Evolutionary conservation across 176 grass and related monocot genomes (phyloP), one percentile per base, ranked within the genome.

Genomic region (Ananas comosus): DNA sequence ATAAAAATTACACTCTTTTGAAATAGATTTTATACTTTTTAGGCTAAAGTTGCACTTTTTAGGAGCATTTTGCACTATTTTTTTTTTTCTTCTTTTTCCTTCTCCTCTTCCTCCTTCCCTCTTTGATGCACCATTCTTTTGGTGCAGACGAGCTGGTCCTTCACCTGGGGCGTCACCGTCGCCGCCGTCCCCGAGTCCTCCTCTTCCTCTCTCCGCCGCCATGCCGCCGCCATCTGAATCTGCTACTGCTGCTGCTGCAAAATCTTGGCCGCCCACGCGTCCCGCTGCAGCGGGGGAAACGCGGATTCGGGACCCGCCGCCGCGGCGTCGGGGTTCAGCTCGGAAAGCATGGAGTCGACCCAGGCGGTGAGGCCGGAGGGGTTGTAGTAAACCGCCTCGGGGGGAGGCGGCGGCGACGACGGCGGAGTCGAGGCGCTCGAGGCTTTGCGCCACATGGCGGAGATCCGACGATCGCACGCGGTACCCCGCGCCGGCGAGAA

Each of bases 131-230:
- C n/a, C n/a, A n/a, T n/a, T n/a, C n/a, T n/a, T n/a, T n/a, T n/a
- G n/a, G n/a, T n/a, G n/a, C n/a, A n/a, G n/a, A n/a, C n/a, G n/a
- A n/a, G n/a, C n/a, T n/a, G n/a, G n/a, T n/a, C n/a, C n/a, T n/a
- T n/a, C n/a, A n/a, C n/a, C n/a, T n/a, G n/a, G n/a, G n/a, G n/a
- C n/a, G n/a, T n/a, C n/a, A n/a, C n/a, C n/a, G n/a, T n/a, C n/a
- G n/a, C n/a, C n/a, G 73, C 4, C 84, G 83, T 78, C 54, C 87
- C 91, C 1, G 79, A 80, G 72, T 80, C 91, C 88, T 85, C 85
- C 53, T 91, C 87, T 65, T 87, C 88, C 65, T 83, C 79, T 28
- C 80, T 73, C 59, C 79, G 80, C 70, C 82, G 69, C 51, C 80
- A 67, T 0, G 50, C 79, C 24, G 85, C 79, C 24, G 85, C 54